Base-by-base conservation (phyloP, 129 eudicot genomes). In the sunflower (Helianthus annuus) region DNA sequence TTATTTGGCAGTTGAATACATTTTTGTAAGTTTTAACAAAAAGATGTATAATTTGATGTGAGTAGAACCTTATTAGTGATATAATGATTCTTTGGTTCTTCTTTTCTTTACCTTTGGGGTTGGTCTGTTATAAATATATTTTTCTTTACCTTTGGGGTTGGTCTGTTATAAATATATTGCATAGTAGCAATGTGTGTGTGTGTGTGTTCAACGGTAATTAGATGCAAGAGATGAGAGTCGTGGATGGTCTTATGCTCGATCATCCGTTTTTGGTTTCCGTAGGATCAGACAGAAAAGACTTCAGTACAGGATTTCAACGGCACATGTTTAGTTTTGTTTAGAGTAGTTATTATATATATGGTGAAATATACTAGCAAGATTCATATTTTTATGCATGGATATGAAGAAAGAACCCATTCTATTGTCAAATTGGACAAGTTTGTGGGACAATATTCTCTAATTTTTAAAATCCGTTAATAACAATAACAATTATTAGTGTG, bases 71-170 rank as follows among this genome's bases (percentile, higher is more conserved):
- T 61, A 69, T 69, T 61, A 77, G 70, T 69, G 80, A 59, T 69
- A 69, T 63, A 45, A 49, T 78, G 65, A 78, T 78, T 71, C 82
- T 64, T 78, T 78, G 29, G 64, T 78, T 71, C 68, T 15, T 52
- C 72, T 29, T 38, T 8, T 58, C 32, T 32, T 32, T 32, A 32
- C 4, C 36, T 32, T 32, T 32, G 36, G 36, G 36, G 36, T 32
- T 32, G 36, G 36, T 32, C 36, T 2, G 36, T 32, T 32, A 27
- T 27, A 27, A 27, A 27, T 27, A 27, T 24, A 1, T 27, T 32
- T 32, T 32, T 32, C 36, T 32, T 32, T 32, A 32, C 4, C 36
- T 32, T 32, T 32, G 36, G 36, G 36, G 36, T 32, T 32, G 36
- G 36, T 32, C 36, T 2, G 36, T 32, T 32, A 27, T 27, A 27